Evolutionary conservation across 2,329 filamentous ascomycete species (phyloP), one percentile per base, ranked within the genome.

Genomic region (Macrophomina tecta): DNA sequence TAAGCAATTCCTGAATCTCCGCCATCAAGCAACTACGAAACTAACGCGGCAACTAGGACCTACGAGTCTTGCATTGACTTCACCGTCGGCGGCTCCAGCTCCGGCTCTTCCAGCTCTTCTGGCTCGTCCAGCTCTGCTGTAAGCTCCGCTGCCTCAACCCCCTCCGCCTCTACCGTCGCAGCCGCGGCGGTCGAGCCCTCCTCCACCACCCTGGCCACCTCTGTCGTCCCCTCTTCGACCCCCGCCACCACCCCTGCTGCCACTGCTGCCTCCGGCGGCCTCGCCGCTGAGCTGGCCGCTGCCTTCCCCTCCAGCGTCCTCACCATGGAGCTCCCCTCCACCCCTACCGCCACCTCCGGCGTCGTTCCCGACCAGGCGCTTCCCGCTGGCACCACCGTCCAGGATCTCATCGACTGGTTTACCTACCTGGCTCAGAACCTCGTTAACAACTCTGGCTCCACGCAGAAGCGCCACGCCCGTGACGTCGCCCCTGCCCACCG

Each of bases 41-140:
- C 23, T 23, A 23, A 23, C 23, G 23, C 23, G 23, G 3, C 23
- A 23, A 23, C 23, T 23, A 23, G 23, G 81, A 89, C 87, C 11
- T 90, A 90, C 73, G 85, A 88, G 79, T 82, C 83, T 60, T 90
- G 87, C 76, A 79, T 89, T 62, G 87, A 90, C 72, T 89, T 90
- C 73, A 81, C 76, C 49, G 76, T 83, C 67, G 74, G 74, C 58
- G 78, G 75, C 51, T 72, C 73, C 69, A 74, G 75, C 55, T 72
- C 71, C 16, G 56, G 38, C 34, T 52, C 64, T 58, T 55, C 62
- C 18, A 46, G 61, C 40, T 60, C 70, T 12, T 55, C 67, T n/a
- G 34, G 61, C 46, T 55, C 63, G 36, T 23, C 23, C 23, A 56
- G 65, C n/a, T 40, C 69, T 40, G 49, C 62, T 30, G 49, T 61